A percentile compares a stretch with the other conserved stretches of the same genome.
Conservation (phyloP, 495 filamentous ascomycete species). For the Collariella sp. region DNA sequence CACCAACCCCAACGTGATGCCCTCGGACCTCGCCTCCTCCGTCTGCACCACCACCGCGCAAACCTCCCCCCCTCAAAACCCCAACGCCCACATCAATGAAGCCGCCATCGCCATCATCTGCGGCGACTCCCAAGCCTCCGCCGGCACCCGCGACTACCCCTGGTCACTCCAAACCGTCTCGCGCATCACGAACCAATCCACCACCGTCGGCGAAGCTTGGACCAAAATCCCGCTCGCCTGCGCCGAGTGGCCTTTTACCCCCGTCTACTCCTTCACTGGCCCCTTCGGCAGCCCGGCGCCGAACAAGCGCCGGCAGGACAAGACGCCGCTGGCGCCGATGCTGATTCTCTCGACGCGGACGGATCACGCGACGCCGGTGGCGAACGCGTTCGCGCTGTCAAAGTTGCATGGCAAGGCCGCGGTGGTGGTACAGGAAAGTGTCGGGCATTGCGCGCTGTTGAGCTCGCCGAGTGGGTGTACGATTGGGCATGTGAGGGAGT, state of each 20-base stretch:
- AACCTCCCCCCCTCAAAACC: background rate
- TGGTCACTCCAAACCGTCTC: constrained; percentile 36
- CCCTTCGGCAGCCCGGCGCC: constrained; percentile 24
- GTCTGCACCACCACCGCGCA: background rate
- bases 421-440: constrained; percentile 23
- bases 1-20: background rate
- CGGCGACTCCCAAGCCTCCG: constrained; percentile 39
- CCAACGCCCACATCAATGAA: background rate
- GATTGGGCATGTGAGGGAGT: constrained; percentile 15
- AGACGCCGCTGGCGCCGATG: constrained; percentile 1
- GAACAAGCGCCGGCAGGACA: background rate
- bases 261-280: constrained; percentile 23
- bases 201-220: constrained; percentile 48
- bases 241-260: constrained; percentile 38
- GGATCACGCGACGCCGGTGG: constrained; percentile 29
- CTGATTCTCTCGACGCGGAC: constrained; percentile 24
- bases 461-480: constrained; percentile 20
- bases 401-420: constrained; percentile 16
- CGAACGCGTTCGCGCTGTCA: constrained; percentile 23
- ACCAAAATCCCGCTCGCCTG: constrained; percentile 44
- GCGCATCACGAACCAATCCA: constrained; percentile 35
- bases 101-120: constrained; percentile 44
- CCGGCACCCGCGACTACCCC: constrained; percentile 14
- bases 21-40: background rate
- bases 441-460: constrained; percentile 22